A percentile compares a stretch with the other conserved stretches of the same genome.
These are phyloP conservation scores for Boletus tomentosulus DNA, from an alignment of 768 basidiomycete genomes.

Conservation along the genomic window DNA sequence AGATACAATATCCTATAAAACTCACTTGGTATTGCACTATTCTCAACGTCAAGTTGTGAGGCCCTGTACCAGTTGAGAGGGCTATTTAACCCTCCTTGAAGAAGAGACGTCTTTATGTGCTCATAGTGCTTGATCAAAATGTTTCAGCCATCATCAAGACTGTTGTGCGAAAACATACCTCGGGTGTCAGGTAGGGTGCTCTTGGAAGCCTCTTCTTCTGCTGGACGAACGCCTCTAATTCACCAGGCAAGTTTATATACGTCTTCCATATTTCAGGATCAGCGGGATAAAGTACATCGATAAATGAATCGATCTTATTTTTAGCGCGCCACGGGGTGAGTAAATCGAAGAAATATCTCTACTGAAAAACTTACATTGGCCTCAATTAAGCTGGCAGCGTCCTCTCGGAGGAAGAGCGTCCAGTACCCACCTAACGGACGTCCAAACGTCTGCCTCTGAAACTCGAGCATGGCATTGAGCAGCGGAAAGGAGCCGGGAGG, in stretches of 20 bases:
- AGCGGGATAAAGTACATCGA: constrained; percentile 32
- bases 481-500: constrained; percentile 27
- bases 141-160: neutral
- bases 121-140: constrained; percentile 23
- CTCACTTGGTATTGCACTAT: constrained; percentile 28
- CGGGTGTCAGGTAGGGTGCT: constrained; percentile 31
- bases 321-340: too few relatives aligned
- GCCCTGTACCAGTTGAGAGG: constrained; percentile 38
- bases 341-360: neutral
- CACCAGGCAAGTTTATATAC: constrained; percentile 33
- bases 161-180: constrained; percentile 21
- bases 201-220: constrained; percentile 19
- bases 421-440: constrained; percentile 42
- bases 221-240: constrained; percentile 29
- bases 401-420: constrained; percentile 32
- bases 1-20: neutral
- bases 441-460: constrained; percentile 27
- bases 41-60: constrained; percentile 26
- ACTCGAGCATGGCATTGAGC: constrained; percentile 23
- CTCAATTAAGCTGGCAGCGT: constrained; percentile 31
- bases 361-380: constrained; percentile 26
- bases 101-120: constrained; percentile 25
- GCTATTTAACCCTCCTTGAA: constrained; percentile 29
- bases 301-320: constrained; percentile 38
- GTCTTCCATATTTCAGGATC: constrained; percentile 35